Evolutionary conservation across 164 flowering plant genomes (phyloP).

Genomic region (Piper betle): DNA sequence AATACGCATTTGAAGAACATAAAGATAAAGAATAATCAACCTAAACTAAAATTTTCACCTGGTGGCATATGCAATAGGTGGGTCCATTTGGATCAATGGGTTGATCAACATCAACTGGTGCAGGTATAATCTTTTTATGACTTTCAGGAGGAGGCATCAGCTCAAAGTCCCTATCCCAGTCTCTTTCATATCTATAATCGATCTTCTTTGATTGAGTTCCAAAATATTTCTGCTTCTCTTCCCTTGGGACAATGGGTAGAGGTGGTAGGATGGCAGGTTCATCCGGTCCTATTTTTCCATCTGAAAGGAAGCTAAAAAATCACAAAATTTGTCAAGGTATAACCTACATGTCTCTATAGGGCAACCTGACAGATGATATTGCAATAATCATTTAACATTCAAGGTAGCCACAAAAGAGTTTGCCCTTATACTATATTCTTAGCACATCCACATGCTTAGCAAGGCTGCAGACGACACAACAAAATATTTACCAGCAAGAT

Average conservation of each 20-base stretch:
- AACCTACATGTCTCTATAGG: neutral
- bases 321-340: neutral
- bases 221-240: slow-evolving; percentile 54
- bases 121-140: slow-evolving; percentile 55
- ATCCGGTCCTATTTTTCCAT: slow-evolving; percentile 80
- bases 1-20: neutral
- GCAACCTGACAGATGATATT: neutral
- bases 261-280: slow-evolving; percentile 93
- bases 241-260: slow-evolving; percentile 60
- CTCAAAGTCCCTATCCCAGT: slow-evolving; percentile 95
- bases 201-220: slow-evolving; percentile 61
- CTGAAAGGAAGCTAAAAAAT: slow-evolving; percentile 15
- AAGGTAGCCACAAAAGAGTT: neutral
- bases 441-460: too few species aligned
- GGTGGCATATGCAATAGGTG: slow-evolving; percentile 95
- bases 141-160: slow-evolving; percentile 99
- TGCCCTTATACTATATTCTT: too few species aligned
- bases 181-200: slow-evolving; percentile 70
- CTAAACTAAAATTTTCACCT: slow-evolving; percentile 31
- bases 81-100: slow-evolving; percentile 98
- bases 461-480: too few species aligned
- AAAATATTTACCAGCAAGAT: too few species aligned
- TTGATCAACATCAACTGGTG: slow-evolving; percentile 73
- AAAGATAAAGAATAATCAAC: neutral
- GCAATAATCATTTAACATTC: neutral